A percentile compares a stretch with the other conserved stretches of the same genome.
Evolutionary conservation across 768 basidiomycete genomes (phyloP).

Genomic region (Auricularia sp.): DNA sequence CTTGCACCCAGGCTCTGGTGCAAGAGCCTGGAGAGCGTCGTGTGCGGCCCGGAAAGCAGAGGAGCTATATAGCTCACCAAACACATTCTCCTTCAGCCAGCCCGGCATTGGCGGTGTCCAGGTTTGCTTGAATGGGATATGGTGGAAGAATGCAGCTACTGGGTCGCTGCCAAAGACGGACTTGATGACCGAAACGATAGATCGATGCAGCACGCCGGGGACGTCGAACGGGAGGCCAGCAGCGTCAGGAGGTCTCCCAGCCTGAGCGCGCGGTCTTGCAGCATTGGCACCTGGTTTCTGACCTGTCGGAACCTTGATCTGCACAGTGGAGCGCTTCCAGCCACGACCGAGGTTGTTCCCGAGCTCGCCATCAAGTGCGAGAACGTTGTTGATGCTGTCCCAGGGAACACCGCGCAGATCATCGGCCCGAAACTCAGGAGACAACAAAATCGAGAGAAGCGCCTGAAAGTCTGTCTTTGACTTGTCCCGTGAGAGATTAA

Average conservation of each 20-base stretch:
- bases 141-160: conserved; percentile 14
- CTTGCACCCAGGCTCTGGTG: conserved; percentile 13
- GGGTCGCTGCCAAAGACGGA: neutral
- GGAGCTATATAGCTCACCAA: conserved; percentile 19
- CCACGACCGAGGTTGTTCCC: conserved; percentile 13
- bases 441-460: conserved; percentile 6
- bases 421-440: conserved; percentile 8
- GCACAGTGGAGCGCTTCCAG: conserved; percentile 15
- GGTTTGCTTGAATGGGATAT: conserved; percentile 18
- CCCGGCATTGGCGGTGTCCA: conserved; percentile 14
- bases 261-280: no score
- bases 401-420: conserved; percentile 18
- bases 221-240: neutral
- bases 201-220: neutral
- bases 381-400: conserved; percentile 14
- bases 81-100: conserved; percentile 12
- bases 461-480: neutral
- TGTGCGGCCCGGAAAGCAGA: conserved; percentile 17
- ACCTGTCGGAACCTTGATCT: conserved; percentile 17
- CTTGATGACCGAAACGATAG: neutral
- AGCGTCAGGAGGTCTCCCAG: no score
- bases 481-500: neutral
- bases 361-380: conserved; percentile 12
- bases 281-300: conserved; percentile 5
- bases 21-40: conserved; percentile 13